Evolutionary conservation across 352 stramenopile genomes (phyloP).

Genomic region (Pythium dissimile): DNA sequence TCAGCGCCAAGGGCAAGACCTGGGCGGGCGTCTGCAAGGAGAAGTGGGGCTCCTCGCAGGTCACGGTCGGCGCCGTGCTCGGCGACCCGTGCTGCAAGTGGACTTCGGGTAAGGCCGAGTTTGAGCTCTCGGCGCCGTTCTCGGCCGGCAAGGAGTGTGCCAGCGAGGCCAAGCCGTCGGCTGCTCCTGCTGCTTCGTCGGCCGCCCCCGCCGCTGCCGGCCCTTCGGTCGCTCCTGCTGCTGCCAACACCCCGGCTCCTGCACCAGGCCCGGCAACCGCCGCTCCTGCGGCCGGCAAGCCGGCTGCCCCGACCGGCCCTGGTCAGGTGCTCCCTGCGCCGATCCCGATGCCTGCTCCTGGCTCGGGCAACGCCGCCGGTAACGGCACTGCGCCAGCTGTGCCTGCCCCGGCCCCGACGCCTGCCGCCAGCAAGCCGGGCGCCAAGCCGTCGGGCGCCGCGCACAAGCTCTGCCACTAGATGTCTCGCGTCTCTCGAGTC

Average conservation of each 20-base stretch:
- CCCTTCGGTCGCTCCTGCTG: background rate
- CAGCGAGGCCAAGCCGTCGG: background rate
- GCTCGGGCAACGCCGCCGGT: background rate
- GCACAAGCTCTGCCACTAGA: conserved; percentile 12
- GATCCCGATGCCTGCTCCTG: background rate
- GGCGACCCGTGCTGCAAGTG: conserved; percentile 20
- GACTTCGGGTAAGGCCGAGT: background rate
- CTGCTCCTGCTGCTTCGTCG: background rate
- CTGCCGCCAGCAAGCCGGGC: background rate
- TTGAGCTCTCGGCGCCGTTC: background rate
- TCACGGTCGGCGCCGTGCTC: conserved; percentile 10
- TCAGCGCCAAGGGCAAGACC: conserved; percentile 2
- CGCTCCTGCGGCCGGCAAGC: background rate
- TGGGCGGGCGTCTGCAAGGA: conserved; percentile 17
- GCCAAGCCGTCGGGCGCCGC: background rate
- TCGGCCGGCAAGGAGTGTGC: background rate
- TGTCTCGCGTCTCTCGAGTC: background rate
- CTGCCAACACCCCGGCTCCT: background rate
- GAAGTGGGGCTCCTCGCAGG: background rate
- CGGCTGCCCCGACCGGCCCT: background rate
- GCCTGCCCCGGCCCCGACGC: background rate
- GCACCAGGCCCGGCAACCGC: background rate
- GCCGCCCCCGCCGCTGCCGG: too few relatives aligned
- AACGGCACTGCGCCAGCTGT: background rate
- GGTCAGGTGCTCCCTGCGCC: background rate